Evolutionary conservation across 2,329 filamentous ascomycete species (phyloP), one percentile per base, ranked within the genome.

Genomic region (Akanthomyces muscarius): DNA sequence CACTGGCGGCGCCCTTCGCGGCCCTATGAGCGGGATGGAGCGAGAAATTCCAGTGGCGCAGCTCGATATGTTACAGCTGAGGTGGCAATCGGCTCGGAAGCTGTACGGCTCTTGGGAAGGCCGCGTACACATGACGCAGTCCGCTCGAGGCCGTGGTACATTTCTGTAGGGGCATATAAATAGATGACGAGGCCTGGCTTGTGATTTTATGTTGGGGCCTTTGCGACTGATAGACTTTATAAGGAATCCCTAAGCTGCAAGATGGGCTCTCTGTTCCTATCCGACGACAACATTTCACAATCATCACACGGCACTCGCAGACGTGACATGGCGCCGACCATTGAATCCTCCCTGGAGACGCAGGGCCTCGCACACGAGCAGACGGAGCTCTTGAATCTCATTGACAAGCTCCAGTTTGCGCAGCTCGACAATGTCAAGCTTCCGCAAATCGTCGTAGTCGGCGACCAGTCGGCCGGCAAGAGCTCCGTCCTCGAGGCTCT

Each of bases 401-500:
- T 86, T 63, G 81, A 84, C 64, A 80, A 80, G 61, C 77, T 86
- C n/a, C 78, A 81, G 69, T 78, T 82, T 71, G 74, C 78, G 65
- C 77, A 84, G 70, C 72, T 83, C 70, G 75, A 84, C 68, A 80
- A 81, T 70, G 75, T 83, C 67, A 78, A 80, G 53, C 76, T 87
- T 0, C 84, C 84, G 0, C 84, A 88, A 68, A 83, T 88, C 42
- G 84, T 88, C 53, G 85, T 88, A 28, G 86, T 86, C 41, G 85
- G 86, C 36, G 84, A 88, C 69, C 85, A 88, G 71, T 87, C 84
- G 1, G 82, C 84, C 6, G 86, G 86, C 23, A 88, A 88, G 71
- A 86, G 82, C 67, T 87, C 85, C 5, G 83, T 86, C 1, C 78
- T 88, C 2, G 85, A 87, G 68, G 84, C 85, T n/a, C 77, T 89